These are phyloP conservation scores for Diplosphaera chodatii DNA, from an alignment of 139 green algal genomes.

Conservation along the genomic window DNA sequence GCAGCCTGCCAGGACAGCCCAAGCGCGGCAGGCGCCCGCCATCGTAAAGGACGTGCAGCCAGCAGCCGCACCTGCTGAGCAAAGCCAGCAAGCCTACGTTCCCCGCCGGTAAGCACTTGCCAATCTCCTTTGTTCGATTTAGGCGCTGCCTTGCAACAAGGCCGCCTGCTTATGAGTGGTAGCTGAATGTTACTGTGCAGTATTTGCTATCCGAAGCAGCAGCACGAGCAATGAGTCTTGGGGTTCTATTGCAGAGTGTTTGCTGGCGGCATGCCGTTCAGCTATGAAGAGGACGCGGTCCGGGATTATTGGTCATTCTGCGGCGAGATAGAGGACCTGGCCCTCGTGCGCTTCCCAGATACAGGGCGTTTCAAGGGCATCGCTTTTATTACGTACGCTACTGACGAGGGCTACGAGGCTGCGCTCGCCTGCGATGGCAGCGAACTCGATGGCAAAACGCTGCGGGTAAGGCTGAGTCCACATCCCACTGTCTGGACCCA, in stretches of 20 bases:
- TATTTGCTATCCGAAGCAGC: too few species aligned
- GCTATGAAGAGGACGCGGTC: constrained; percentile 52
- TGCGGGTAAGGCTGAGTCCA: constrained; percentile 41
- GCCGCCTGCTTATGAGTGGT: too few species aligned
- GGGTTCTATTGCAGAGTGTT: constrained; percentile 73
- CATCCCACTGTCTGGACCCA: too few species aligned
- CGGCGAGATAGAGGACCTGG: constrained; percentile 68
- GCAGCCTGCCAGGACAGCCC: neutral
- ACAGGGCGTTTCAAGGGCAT: constrained; percentile 87
- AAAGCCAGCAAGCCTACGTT: constrained; percentile 1
- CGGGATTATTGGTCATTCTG: constrained; percentile 80
- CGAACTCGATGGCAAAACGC: constrained; percentile 49
- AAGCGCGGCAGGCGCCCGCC: neutral
- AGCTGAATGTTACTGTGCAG: too few species aligned
- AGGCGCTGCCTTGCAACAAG: too few species aligned
- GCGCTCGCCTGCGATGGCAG: constrained; percentile 64
- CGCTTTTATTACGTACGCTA: constrained; percentile 85
- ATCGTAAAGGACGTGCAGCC: neutral
- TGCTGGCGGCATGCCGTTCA: constrained; percentile 87
- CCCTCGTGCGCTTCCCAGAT: constrained; percentile 87
- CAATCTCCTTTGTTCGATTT: too few species aligned
- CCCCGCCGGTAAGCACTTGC: neutral
- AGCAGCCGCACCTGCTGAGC: neutral
- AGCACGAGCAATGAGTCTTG: too few species aligned
- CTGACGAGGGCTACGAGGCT: constrained; percentile 55